Evolutionary conservation across 148 eudicot genomes (phyloP), one percentile per base, ranked within the genome.

Genomic region (Vaccinium darrowii): DNA sequence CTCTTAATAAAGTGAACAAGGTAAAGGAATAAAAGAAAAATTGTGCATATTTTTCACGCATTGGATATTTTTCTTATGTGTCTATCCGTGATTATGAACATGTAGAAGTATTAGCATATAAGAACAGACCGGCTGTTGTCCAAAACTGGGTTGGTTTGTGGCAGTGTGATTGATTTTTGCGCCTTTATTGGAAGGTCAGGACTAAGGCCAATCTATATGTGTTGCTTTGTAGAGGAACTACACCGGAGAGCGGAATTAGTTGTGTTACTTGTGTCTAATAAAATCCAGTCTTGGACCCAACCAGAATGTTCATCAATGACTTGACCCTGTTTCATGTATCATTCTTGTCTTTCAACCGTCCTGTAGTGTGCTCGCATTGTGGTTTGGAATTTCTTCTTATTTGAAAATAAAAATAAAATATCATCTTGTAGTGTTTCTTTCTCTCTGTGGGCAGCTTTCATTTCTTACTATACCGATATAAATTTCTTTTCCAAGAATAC

Each of bases 401-500:
- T 36, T 36, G 39, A 36, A 36, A 36, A 36, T 36, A 36, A 36
- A 36, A 36, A 2, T 36, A 36, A 43, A 43, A 43, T 43, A 43
- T 43, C 11, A 25, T 25, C 30, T 3, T 49, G 18, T 12, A 13
- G 47, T 67, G 25, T 49, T 14, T 56, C 30, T 58, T 18, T 30
- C 15, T 52, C 62, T 53, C 62, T 53, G 13, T 25, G 62, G 15
- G 81, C 51, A 36, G 39, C 63, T 54, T 54, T 14, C n/a, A 50
- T 47, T 39, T 54, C 63, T 30, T 43, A 30, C 9, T 15, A 79
- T 60, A 79, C 1, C 8, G 82, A 18, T 80, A 7, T 16, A 30
- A 80, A 33, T 54, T 85, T 80, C 62, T 85, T 62, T 62, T n/a
- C 74, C 56, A 8, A 79, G 91, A 76, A 81, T 85, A 53, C 85